Percentiles rank a stretch among this genome's conserved stretches.
Conservation (phyloP, 2,329 filamentous ascomycete genomes). For the Pestalotiopsis sp. region DNA sequence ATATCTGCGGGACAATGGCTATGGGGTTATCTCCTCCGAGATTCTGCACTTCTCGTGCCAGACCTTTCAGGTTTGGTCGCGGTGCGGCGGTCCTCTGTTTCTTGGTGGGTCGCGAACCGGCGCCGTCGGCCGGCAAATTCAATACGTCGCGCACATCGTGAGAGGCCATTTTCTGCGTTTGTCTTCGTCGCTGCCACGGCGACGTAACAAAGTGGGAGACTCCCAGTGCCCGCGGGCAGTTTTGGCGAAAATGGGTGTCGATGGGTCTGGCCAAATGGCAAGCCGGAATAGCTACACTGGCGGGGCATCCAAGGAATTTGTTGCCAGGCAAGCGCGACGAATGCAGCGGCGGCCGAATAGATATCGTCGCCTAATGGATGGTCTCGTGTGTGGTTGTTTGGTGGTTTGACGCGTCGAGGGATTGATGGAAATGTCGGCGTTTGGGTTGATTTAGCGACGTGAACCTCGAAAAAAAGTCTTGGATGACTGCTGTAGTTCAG, state of each 20-base stretch:
- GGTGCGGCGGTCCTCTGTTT: constrained; percentile 72
- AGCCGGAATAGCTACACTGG: background rate
- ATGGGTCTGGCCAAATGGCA: background rate
- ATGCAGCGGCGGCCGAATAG: background rate
- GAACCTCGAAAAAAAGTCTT: background rate
- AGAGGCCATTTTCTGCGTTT: constrained; percentile 61
- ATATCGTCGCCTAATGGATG: background rate
- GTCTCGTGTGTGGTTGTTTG: background rate
- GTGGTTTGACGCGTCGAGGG: background rate
- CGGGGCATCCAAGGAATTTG: background rate
- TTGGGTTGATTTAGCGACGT: background rate
- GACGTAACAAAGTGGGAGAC: background rate
- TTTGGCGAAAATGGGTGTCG: background rate
- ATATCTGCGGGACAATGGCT: constrained; percentile 64
- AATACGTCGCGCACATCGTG: constrained; percentile 88
- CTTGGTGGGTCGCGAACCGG: constrained; percentile 64
- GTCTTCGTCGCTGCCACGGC: background rate
- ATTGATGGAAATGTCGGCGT: background rate
- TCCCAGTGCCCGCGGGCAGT: background rate
- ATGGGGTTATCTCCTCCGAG: constrained; percentile 69
- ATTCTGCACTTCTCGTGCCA: constrained; percentile 68
- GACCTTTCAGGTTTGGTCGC: constrained; percentile 62
- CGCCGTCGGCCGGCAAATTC: constrained; percentile 69
- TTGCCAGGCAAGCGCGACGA: background rate
- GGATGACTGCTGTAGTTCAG: background rate